phyloP scores from a whole-genome alignment of 2,329 filamentous ascomycete genomes.

The Sphaerulina musiva region DNA sequence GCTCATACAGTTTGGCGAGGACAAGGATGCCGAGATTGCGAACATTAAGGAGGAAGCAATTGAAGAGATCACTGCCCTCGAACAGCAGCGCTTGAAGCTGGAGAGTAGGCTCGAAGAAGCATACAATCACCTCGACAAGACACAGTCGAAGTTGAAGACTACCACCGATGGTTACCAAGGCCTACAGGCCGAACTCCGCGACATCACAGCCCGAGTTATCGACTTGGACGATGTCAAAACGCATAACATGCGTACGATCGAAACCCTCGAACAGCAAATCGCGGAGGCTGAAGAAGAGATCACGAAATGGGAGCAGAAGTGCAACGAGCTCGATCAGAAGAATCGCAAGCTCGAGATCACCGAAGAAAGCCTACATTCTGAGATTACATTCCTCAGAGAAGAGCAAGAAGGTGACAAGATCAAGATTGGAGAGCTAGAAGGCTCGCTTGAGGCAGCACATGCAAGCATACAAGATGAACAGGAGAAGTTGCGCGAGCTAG shows the following conservation, averaged over 20 bases:
- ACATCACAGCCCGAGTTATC: conserved; percentile 78
- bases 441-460: conserved; percentile 70
- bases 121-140: conserved; percentile 41
- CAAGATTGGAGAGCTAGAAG: conserved; percentile 88
- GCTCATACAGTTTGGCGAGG: conserved; percentile 65
- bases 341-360: conserved; percentile 82
- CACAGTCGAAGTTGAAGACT: conserved; percentile 65
- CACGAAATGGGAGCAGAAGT: conserved; percentile 74
- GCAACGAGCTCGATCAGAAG: conserved; percentile 80
- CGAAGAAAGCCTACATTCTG: conserved; percentile 83
- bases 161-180: conserved; percentile 81
- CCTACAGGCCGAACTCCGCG: conserved; percentile 89
- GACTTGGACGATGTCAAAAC: conserved; percentile 85
- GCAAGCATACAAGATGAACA: conserved; percentile 76
- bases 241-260: conserved; percentile 68
- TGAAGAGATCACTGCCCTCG: conserved; percentile 50
- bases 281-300: conserved; percentile 79
- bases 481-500: conserved; percentile 53
- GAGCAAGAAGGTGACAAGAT: conserved; percentile 98
- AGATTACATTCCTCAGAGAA: conserved; percentile 90
- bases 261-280: conserved; percentile 75
- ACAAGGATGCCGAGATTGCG: conserved; percentile 50
- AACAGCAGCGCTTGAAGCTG: conserved; percentile 40
- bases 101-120: conserved; percentile 45
- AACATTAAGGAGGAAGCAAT: conserved; percentile 53